A percentile compares a stretch with the other conserved stretches of the same genome.
These are phyloP conservation scores for Penicillium sp. DNA, from an alignment of 2,329 filamentous ascomycete species.

Conservation along the genomic window DNA sequence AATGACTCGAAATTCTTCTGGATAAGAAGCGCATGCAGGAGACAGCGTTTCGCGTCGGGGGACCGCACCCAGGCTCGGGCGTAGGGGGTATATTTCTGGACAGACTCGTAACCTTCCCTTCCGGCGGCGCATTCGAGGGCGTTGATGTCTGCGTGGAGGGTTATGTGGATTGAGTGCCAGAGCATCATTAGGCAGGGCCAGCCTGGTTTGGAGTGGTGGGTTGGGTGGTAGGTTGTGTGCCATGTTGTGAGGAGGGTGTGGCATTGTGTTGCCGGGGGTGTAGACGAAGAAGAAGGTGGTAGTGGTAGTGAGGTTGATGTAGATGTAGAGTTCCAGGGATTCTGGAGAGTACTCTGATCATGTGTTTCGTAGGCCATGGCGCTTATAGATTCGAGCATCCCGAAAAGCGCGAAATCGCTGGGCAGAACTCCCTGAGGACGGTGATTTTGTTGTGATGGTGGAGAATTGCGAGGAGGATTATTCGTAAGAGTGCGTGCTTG, in stretches of 20 bases:
- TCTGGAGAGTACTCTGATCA: too few relatives aligned
- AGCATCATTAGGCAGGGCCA: constrained; percentile 25
- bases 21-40: constrained; percentile 20
- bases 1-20: constrained; percentile 18
- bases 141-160: constrained; percentile 35
- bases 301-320: neutral
- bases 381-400: constrained; percentile 19
- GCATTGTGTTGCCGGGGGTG: constrained; percentile 5
- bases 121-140: constrained; percentile 21
- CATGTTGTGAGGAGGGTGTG: constrained; percentile 30
- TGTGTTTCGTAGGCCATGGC: constrained; percentile 12
- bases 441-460: neutral
- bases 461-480: neutral
- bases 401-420: constrained; percentile 14
- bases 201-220: neutral
- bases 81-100: constrained; percentile 8
- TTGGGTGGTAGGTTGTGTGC: constrained; percentile 13
- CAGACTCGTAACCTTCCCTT: constrained; percentile 14
- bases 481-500: neutral
- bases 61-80: constrained; percentile 12
- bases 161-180: constrained; percentile 40
- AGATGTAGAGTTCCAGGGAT: neutral
- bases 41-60: constrained; percentile 15
- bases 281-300: too few relatives aligned
- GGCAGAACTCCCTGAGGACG: neutral